Percentiles rank a stretch among this genome's conserved stretches.
phyloP scores from a whole-genome alignment of 2,329 filamentous ascomycete genomes.

The Trichoderma harzianum region DNA sequence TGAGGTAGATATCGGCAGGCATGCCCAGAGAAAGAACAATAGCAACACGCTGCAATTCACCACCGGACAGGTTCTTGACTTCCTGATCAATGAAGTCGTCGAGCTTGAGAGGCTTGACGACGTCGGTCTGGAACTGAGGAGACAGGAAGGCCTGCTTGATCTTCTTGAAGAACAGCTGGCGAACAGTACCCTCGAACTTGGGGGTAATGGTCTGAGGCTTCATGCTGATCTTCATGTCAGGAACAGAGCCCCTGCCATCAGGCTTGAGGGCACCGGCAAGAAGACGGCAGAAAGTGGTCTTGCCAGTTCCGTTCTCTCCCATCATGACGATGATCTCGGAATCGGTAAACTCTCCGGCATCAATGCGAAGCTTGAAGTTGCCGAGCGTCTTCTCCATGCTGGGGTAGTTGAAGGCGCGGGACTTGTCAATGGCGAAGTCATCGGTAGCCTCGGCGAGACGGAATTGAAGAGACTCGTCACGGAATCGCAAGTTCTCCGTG shows the following conservation, averaged over 20 bases:
- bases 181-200: conserved; percentile 95
- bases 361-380: conserved; percentile 78
- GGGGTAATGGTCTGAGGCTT: conserved; percentile 99
- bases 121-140: conserved; percentile 98
- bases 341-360: conserved; percentile 86
- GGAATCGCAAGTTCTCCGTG: conserved; percentile 97
- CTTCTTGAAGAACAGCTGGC: conserved; percentile 99
- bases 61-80: conserved; percentile 97
- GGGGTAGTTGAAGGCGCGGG: conserved; percentile 82
- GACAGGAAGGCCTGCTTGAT: conserved; percentile 96
- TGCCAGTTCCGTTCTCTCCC: conserved; percentile 99
- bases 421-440: conserved; percentile 81
- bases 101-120: conserved; percentile 98
- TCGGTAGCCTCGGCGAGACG: conserved; percentile 86
- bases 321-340: conserved; percentile 99
- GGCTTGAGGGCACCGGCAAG: conserved; percentile 91
- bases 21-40: conserved; percentile 95
- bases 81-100: conserved; percentile 99
- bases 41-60: conserved; percentile 98
- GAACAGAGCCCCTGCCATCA: conserved; percentile 72
- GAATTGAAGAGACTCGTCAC: conserved; percentile 95
- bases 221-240: conserved; percentile 97
- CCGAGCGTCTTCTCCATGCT: conserved; percentile 91
- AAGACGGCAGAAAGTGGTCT: conserved; percentile 98
- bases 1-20: conserved; percentile 96